phyloP scores from a whole-genome alignment of 2,329 filamentous ascomycete species.

The Lojkania enalia region DNA sequence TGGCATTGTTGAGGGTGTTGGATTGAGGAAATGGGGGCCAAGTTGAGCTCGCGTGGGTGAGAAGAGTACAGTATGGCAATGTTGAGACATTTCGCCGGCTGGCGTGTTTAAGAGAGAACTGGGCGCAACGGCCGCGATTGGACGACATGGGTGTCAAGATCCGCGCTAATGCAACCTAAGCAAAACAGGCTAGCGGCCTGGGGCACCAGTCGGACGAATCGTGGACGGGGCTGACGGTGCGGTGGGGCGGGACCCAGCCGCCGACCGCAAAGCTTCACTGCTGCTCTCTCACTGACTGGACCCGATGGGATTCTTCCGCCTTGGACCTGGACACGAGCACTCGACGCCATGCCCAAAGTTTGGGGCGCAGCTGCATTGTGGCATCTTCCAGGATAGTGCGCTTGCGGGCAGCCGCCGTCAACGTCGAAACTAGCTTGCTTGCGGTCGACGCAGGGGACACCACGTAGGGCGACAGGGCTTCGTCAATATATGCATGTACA shows the following conservation, averaged over 20 bases:
- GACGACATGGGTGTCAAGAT: conserved; percentile 8
- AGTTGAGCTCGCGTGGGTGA: conserved; percentile 7
- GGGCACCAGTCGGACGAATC: conserved; percentile 1
- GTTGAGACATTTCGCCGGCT: no score
- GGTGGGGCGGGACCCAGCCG: neutral
- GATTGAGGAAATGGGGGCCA: conserved; percentile 10
- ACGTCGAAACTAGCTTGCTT: no score
- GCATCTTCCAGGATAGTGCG: neutral
- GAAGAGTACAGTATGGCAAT: no score
- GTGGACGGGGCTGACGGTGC: conserved; percentile 2
- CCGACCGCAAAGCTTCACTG: neutral
- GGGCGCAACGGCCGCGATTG: conserved; percentile 1
- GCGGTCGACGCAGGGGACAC: no score
- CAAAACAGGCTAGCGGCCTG: conserved; percentile 15
- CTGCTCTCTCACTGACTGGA: neutral
- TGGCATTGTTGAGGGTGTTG: conserved; percentile 2
- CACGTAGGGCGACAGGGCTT: no score
- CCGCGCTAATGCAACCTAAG: conserved; percentile 24
- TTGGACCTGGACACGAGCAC: neutral
- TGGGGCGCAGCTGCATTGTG: neutral
- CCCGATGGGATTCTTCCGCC: neutral
- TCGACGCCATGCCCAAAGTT: neutral
- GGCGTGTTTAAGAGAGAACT: conserved; percentile 6
- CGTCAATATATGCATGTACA: no score
- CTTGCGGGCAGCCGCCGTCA: neutral